Conservation (phyloP, 1,139 yeast genomes). For the Suzukiozyma palmioleophila region DNA sequence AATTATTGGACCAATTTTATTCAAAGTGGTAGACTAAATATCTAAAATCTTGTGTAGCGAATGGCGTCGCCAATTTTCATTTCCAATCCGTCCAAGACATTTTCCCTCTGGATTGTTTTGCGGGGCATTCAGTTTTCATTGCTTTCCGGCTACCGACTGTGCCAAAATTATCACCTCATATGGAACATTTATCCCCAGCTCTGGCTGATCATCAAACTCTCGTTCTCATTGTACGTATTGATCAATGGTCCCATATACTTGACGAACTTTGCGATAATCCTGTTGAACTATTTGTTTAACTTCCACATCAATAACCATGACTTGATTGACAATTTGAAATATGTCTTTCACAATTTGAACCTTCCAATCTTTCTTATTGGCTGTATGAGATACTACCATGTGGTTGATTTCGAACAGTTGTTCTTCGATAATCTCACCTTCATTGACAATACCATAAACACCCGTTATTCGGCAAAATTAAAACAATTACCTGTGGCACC, state of each 20-base stretch:
- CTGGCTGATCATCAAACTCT: slow-evolving; percentile 25
- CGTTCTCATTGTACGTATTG: slow-evolving; percentile 32
- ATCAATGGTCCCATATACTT: slow-evolving; percentile 29
- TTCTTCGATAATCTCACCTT: slow-evolving; percentile 38
- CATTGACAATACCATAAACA: slow-evolving; percentile 25
- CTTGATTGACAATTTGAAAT: slow-evolving; percentile 14
- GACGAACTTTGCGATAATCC: slow-evolving; percentile 11
- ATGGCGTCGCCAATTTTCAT: slow-evolving; percentile 25
- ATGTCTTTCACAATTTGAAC: slow-evolving; percentile 38
- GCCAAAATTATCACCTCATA: slow-evolving; percentile 40
- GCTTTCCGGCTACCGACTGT: slow-evolving; percentile 45
- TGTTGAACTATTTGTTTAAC: slow-evolving; percentile 11
- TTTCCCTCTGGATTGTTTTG: slow-evolving; percentile 41
- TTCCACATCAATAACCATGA: slow-evolving; percentile 9
- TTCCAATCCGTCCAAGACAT: slow-evolving; percentile 21
- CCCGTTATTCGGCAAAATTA: background rate
- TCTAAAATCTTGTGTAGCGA: too few relatives aligned
- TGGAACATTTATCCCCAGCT: slow-evolving; percentile 31
- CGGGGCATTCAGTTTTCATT: slow-evolving; percentile 54
- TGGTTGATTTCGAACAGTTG: slow-evolving; percentile 26
- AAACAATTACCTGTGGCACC: slow-evolving; percentile 6
- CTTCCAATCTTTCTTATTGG: slow-evolving; percentile 33
- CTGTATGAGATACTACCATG: slow-evolving; percentile 29
- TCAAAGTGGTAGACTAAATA: too few relatives aligned
- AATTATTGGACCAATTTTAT: too few relatives aligned